Conservation (phyloP, 1,139 yeast genomes). For the Yamadazyma friedrichii region DNA sequence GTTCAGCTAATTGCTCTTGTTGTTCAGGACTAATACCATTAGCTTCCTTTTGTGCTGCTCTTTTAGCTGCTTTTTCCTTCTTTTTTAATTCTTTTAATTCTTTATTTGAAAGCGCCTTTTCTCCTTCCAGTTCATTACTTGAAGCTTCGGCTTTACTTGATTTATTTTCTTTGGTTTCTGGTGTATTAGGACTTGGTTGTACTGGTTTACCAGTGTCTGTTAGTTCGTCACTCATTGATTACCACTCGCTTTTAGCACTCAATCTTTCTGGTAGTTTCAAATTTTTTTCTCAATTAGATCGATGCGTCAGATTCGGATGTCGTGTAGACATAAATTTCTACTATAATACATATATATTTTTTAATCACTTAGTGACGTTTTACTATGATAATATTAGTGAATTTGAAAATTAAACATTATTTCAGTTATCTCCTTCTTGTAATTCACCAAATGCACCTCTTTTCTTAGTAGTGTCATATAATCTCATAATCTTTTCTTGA, state of each 20-base stretch:
- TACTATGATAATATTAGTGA: neutral
- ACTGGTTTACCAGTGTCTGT: neutral
- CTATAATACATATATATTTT: neutral
- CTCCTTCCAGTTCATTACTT: slow-evolving; percentile 3
- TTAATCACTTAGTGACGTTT: neutral
- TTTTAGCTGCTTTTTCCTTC: slow-evolving; percentile 84
- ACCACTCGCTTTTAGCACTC: neutral
- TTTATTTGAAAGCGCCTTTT: slow-evolving; percentile 58
- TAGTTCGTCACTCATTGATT: neutral
- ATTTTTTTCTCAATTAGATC: slow-evolving; percentile 1
- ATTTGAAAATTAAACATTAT: neutral
- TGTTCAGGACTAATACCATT: slow-evolving; percentile 49
- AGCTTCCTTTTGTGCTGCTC: slow-evolving; percentile 67
- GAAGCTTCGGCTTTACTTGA: neutral
- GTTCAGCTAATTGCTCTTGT: slow-evolving; percentile 38
- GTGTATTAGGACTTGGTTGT: neutral
- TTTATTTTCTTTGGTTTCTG: neutral
- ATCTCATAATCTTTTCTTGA: slow-evolving; percentile 85
- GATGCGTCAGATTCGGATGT: slow-evolving; percentile 1
- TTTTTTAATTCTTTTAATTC: slow-evolving; percentile 86
- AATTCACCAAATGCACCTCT: slow-evolving; percentile 54
- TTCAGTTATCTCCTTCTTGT: slow-evolving; percentile 10
- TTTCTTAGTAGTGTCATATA: slow-evolving; percentile 87
- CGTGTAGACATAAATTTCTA: too few relatives aligned
- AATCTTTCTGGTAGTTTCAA: slow-evolving; percentile 1